Evolutionary conservation across 2,329 filamentous ascomycete species (phyloP).

Genomic region (Microsporum canis): DNA sequence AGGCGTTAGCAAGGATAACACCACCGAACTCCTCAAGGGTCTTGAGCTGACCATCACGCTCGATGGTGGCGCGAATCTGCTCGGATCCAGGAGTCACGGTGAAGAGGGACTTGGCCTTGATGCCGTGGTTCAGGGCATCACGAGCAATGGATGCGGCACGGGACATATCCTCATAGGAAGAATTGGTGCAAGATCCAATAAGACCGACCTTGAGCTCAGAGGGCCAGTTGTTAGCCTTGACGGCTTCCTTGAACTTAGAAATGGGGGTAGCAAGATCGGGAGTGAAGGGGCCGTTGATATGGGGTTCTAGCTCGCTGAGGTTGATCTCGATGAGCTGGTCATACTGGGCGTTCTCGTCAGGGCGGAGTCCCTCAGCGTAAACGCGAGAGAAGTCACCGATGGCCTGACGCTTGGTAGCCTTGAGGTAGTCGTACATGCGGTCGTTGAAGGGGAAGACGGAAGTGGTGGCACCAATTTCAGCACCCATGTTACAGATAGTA

Average conservation of each 20-base stretch:
- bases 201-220: slow-evolving; percentile 92
- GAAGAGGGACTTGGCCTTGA: slow-evolving; percentile 90
- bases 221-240: slow-evolving; percentile 91
- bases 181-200: slow-evolving; percentile 98
- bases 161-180: slow-evolving; percentile 79
- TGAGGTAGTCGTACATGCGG: slow-evolving; percentile 92
- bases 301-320: slow-evolving; percentile 85
- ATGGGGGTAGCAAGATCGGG: slow-evolving; percentile 96
- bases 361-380: slow-evolving; percentile 75
- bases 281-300: slow-evolving; percentile 98
- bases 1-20: slow-evolving; percentile 89
- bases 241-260: slow-evolving; percentile 91
- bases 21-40: slow-evolving; percentile 96
- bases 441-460: slow-evolving; percentile 97
- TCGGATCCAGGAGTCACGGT: slow-evolving; percentile 94
- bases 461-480: slow-evolving; percentile 63
- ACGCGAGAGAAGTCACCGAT: slow-evolving; percentile 82
- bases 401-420: slow-evolving; percentile 74
- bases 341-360: slow-evolving; percentile 86
- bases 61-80: slow-evolving; percentile 90
- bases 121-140: slow-evolving; percentile 79
- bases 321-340: slow-evolving; percentile 95
- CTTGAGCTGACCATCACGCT: slow-evolving; percentile 77
- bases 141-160: slow-evolving; percentile 82
- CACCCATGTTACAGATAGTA: slow-evolving; percentile 62